Evolutionary conservation across 2,329 filamentous ascomycete genomes (phyloP), one percentile per base, ranked within the genome.

Genomic region (Aspergillus sp.): DNA sequence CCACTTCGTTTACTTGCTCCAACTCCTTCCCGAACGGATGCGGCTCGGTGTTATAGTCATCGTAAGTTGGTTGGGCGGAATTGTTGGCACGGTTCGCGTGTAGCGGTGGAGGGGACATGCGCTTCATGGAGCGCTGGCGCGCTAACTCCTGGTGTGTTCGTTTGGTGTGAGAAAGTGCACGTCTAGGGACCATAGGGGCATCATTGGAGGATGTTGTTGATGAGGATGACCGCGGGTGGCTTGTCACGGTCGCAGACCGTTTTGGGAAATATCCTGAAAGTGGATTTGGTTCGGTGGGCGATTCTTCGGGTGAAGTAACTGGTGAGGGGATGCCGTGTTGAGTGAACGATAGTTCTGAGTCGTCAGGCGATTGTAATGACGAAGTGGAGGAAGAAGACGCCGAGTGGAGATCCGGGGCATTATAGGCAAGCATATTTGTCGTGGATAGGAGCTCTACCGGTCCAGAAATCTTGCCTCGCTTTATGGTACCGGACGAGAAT

Each of bases 371-470:
- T 64, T 83, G 66, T 80, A 80, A 70, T 6, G 77, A 80, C 6
- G 83, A 84, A n/a, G 81, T 77, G 3, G 83, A 80, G 27, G 82
- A 78, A 21, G 68, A 70, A 27, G 75, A 56, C 17, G 73, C 65
- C 8, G 73, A 69, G 45, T 80, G 79, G 61, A 97, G 87, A 71
- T 97, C 90, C 51, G 93, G 93, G 9, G 95, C 93, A 71, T 93
- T 93, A 82, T 96, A 96, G 7, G 91, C 92, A 55, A 97, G 87
- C 84, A 96, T 91, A 76, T 98, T 99, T 66, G 95, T 98, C 5
- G 93, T 96, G 59, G 95, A 96, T 49, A 97, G 81, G 62, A 99
- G 83, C 75, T 92, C 88, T 53, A 96, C 83, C 0, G 95, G 95
- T 3, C 83, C 86, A 1, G 95, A 99, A 72, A 99, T 99, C 61